Conservation (phyloP, 257 asterid species). For the Solanum chiquidenum region DNA sequence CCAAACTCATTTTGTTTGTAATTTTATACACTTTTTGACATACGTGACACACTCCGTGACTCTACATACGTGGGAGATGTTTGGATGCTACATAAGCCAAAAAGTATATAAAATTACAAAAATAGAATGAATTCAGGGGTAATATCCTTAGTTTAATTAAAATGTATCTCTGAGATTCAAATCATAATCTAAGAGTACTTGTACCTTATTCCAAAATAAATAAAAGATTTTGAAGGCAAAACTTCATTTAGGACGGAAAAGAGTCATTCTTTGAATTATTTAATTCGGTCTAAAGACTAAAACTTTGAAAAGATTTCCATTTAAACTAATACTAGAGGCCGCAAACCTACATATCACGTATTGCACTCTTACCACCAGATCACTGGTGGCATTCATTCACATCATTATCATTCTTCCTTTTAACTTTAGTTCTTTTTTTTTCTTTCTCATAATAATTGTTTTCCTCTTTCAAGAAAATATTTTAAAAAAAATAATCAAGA, state of each 20-base stretch:
- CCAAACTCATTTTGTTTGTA: no score
- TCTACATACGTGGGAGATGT: no score
- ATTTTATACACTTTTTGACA: no score
- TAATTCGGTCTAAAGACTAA: background rate
- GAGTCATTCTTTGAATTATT: background rate
- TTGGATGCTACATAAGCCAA: no score
- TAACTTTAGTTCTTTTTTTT: background rate
- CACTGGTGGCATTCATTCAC: background rate
- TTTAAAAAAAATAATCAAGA: background rate
- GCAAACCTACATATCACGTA: background rate
- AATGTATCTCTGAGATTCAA: no score
- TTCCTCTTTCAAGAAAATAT: background rate
- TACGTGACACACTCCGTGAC: no score
- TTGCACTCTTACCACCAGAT: background rate
- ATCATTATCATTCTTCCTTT: background rate
- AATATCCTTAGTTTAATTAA: no score
- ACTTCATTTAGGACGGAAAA: background rate
- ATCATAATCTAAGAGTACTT: no score
- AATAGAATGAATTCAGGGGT: no score
- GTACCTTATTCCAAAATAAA: background rate
- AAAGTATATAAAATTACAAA: no score
- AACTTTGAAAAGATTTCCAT: background rate
- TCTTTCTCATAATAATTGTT: background rate
- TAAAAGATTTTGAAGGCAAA: background rate
- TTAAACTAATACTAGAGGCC: no score